phyloP scores from a whole-genome alignment of 2,329 filamentous ascomycete genomes.

The Talaromyces sp. region DNA sequence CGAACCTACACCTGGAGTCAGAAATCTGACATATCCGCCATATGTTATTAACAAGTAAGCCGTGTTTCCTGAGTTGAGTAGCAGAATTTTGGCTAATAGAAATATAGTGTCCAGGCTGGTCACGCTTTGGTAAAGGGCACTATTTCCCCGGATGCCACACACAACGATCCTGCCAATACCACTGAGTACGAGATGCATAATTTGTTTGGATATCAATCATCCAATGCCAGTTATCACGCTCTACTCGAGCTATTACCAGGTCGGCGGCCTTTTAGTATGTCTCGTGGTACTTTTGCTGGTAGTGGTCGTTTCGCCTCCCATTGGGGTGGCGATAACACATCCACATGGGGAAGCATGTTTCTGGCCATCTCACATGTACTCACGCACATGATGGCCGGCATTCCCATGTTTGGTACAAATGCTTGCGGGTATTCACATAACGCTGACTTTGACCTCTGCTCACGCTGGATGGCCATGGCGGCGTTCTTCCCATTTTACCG shows the following conservation, averaged over 20 bases:
- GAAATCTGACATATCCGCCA: background rate
- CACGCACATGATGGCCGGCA: slow-evolving; percentile 65
- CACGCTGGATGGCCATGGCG: slow-evolving; percentile 67
- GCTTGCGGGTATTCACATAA: slow-evolving; percentile 69
- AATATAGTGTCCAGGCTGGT: slow-evolving; percentile 19
- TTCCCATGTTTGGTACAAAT: slow-evolving; percentile 72
- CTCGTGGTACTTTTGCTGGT: background rate
- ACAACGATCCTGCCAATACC: slow-evolving; percentile 60
- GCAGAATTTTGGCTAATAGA: background rate
- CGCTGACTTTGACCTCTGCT: slow-evolving; percentile 65
- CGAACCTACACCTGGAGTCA: background rate
- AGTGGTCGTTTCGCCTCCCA: background rate
- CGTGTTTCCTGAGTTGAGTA: background rate
- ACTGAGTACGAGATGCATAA: slow-evolving; percentile 82
- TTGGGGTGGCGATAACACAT: background rate
- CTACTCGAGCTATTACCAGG: slow-evolving; percentile 60
- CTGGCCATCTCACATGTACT: slow-evolving; percentile 75
- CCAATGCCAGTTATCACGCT: slow-evolving; percentile 72
- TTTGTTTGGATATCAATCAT: slow-evolving; percentile 69
- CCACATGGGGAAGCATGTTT: slow-evolving; percentile 61
- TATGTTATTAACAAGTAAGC: background rate
- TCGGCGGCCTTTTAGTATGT: slow-evolving; percentile 48
- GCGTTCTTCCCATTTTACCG: slow-evolving; percentile 77
- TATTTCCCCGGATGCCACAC: slow-evolving; percentile 72
- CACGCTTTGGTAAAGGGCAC: slow-evolving; percentile 71